A percentile compares a stretch with the other conserved stretches of the same genome.
Conservation (phyloP, 768 basidiomycete species). For the Rhizopogon sp. region DNA sequence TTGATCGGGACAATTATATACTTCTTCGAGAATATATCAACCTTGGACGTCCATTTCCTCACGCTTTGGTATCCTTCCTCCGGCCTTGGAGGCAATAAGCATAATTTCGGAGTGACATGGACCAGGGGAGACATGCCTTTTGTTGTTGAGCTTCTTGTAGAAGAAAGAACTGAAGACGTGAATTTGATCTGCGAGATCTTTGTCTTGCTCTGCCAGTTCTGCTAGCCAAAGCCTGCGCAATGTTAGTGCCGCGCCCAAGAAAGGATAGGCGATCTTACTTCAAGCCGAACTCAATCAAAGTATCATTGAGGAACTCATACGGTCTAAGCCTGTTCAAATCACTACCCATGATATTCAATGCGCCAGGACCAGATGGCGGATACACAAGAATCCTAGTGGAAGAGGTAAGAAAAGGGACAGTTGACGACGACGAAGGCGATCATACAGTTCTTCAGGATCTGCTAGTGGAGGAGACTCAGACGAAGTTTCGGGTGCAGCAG, state of each 20-base stretch:
- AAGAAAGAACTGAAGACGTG: constrained; percentile 98
- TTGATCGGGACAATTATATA: constrained; percentile 96
- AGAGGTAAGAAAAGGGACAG: constrained; percentile 3
- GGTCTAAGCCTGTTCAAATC: constrained; percentile 72
- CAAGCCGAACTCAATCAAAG: constrained; percentile 91
- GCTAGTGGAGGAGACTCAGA: constrained; percentile 13
- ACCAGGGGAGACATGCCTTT: constrained; percentile 38
- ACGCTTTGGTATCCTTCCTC: constrained; percentile 79
- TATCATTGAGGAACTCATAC: constrained; percentile 92
- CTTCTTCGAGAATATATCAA: constrained; percentile 86
- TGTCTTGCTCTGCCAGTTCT: constrained; percentile 47
- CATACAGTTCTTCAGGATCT: constrained; percentile 67
- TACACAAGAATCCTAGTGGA: constrained; percentile 65
- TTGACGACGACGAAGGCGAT: constrained; percentile 1
- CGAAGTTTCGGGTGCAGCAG: constrained; percentile 28
- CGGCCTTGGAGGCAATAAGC: constrained; percentile 25
- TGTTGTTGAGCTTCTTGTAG: constrained; percentile 84
- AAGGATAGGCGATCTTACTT: constrained; percentile 51
- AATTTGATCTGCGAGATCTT: constrained; percentile 63
- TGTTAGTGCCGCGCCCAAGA: not conserved
- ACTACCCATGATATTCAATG: constrained; percentile 75
- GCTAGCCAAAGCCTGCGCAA: constrained; percentile 61
- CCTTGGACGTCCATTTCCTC: constrained; percentile 88
- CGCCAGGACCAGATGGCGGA: constrained; percentile 63
- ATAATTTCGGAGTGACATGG: not conserved